Evolutionary conservation across 148 eudicot species (phyloP), one percentile per base, ranked within the genome.

Genomic region (Rhododendron kiyosumense): DNA sequence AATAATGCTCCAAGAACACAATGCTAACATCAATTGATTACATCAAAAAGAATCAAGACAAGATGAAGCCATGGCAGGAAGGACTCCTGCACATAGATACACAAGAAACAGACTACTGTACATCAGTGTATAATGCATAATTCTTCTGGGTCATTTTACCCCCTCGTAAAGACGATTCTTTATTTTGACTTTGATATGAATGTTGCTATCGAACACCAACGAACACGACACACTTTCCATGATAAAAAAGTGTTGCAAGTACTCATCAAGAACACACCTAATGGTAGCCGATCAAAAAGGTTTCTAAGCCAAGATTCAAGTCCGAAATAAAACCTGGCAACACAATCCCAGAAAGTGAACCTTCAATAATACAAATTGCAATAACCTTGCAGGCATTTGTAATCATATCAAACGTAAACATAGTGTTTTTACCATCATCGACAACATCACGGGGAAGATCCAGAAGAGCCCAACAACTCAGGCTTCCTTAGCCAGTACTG

Each of bases 401-500:
- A 46, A 65, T 45, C 85, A 83, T 65, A n/a, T 43, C 77, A 51
- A 38, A 49, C n/a, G n/a, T n/a, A 20, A 43, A 45, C 38, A 49
- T 69, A 71, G 32, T 59, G 17, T 45, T 18, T 15, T 86, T 84
- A 84, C 85, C 88, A 74, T 84, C 88, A 77, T 30, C 71, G 15
- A n/a, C n/a, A 79, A n/a, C 69, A 61, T 79, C 63, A 26, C 48
- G 67, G 18, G 22, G 41, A 61, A 83, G 87, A 80, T 43, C 41
- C 86, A 57, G 51, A 85, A 83, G 87, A 85, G 83, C 90, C 90
- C 85, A 96, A 86, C 34, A 96, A 84, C 88, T 92, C 91, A 79
- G 94, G 91, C 90, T 95, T 97, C 92, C 84, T 93, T 88, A 85
- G 63, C 99, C 98, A 94, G 87, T 92, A 97, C 82, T 91, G 93